These are phyloP conservation scores for Arabidopsis arenosa DNA, from an alignment of 345 rosid species.

Conservation along the genomic window DNA sequence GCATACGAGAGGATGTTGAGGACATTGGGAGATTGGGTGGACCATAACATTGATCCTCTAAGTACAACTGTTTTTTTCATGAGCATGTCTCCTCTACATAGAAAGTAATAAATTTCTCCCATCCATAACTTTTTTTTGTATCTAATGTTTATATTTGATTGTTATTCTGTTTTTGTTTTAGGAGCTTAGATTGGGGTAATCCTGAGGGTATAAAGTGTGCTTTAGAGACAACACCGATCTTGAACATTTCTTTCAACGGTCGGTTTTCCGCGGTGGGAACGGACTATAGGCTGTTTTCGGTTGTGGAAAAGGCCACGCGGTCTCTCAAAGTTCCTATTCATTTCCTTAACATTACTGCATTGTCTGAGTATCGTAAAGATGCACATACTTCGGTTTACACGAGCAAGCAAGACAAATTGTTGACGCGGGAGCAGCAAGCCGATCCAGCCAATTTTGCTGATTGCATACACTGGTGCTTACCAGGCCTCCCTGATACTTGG, in stretches of 20 bases:
- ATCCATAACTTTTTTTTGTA: not conserved
- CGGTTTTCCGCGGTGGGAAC: conserved; percentile 57
- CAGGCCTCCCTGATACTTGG: conserved; percentile 87
- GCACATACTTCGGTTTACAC: conserved; percentile 86
- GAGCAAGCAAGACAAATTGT: conserved; percentile 64
- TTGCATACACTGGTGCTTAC: conserved; percentile 93
- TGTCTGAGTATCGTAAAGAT: conserved; percentile 83
- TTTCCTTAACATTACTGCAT: conserved; percentile 64
- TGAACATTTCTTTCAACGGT: conserved; percentile 48
- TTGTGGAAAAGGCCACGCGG: conserved; percentile 55
- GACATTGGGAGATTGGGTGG: conserved; percentile 93
- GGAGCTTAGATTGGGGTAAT: conserved; percentile 91
- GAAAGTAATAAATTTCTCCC: conserved; percentile 54
- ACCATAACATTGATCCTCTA: conserved; percentile 69
- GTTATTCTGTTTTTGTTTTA: conserved; percentile 6
- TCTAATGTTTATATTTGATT: not conserved
- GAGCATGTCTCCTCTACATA: conserved; percentile 93
- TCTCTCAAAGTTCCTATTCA: conserved; percentile 58
- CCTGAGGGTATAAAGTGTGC: conserved; percentile 81
- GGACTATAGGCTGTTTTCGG: conserved; percentile 55
- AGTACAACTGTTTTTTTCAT: conserved; percentile 83
- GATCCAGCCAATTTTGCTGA: conserved; percentile 76
- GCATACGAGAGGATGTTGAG: conserved; percentile 70
- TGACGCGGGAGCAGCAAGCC: conserved; percentile 64
- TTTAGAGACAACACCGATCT: conserved; percentile 59